These are phyloP conservation scores for Pichia cephalocereana DNA, from an alignment of 805 yeast genomes.

Conservation along the genomic window DNA sequence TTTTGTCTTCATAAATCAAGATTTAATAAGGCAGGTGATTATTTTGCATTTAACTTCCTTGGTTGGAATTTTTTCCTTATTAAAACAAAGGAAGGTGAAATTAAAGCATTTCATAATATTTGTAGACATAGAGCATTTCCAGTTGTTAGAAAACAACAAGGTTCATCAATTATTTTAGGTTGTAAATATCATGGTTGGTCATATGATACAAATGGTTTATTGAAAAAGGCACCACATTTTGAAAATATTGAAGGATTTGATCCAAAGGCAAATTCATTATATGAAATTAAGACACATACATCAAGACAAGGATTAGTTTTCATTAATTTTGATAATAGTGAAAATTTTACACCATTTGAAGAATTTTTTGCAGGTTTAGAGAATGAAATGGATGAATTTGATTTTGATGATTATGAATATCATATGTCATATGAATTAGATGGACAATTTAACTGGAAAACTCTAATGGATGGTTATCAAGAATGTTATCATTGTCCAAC, in stretches of 20 bases:
- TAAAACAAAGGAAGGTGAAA: conserved; percentile 40
- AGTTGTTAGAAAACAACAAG: conserved; percentile 47
- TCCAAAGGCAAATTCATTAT: conserved; percentile 46
- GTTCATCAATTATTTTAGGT: conserved; percentile 48
- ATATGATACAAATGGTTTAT: conserved; percentile 49
- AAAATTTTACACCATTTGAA: conserved; percentile 37
- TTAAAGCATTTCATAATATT: conserved; percentile 55
- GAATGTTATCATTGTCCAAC: conserved; percentile 65
- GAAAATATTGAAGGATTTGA: conserved; percentile 50
- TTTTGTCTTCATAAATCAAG: conserved; percentile 44
- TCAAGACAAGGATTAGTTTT: conserved; percentile 50
- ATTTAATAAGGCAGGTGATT: conserved; percentile 50
- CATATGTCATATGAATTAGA: conserved; percentile 57
- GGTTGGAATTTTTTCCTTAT: conserved; percentile 50
- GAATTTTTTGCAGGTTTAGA: conserved; percentile 44
- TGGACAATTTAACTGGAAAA: conserved; percentile 59
- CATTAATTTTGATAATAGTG: conserved; percentile 42
- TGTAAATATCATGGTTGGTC: conserved; percentile 63
- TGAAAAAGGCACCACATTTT: conserved; percentile 56
- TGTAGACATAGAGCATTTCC: conserved; percentile 63
- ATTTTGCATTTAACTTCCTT: conserved; percentile 38
- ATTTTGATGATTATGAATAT: conserved; percentile 52
- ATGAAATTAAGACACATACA: conserved; percentile 43
- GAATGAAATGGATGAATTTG: conserved; percentile 46
- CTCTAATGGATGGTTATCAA: conserved; percentile 60